These are phyloP conservation scores for Podosphaera leucotricha DNA, from an alignment of 2,329 filamentous ascomycete genomes.

Conservation along the genomic window DNA sequence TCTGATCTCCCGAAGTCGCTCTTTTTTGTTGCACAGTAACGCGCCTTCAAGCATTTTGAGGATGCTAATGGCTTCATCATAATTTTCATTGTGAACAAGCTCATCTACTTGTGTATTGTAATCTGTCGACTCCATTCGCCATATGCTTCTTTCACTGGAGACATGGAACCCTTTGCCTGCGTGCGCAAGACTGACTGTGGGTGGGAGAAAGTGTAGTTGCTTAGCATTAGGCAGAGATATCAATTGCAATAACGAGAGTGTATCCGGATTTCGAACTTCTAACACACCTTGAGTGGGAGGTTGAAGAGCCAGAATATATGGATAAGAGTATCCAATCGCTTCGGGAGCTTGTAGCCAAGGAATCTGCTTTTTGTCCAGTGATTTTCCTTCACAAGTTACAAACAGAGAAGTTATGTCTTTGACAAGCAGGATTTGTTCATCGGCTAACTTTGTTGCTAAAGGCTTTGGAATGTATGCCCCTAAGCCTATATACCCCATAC, in stretches of 20 bases:
- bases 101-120: conserved; percentile 80
- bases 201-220: conserved; percentile 74
- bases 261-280: conserved; percentile 83
- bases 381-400: conserved; percentile 60
- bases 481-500: conserved; percentile 94
- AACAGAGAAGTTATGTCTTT: conserved; percentile 94
- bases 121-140: conserved; percentile 84
- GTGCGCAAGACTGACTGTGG: conserved; percentile 82
- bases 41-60: conserved; percentile 82
- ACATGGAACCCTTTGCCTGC: conserved; percentile 91
- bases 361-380: conserved; percentile 66
- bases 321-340: conserved; percentile 86
- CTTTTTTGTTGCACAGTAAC: conserved; percentile 57
- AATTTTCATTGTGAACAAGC: conserved; percentile 46
- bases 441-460: conserved; percentile 56
- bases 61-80: conserved; percentile 83
- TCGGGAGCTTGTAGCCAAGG: conserved; percentile 79
- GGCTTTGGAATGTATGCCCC: conserved; percentile 81
- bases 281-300: conserved; percentile 60
- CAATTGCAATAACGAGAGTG: conserved; percentile 68
- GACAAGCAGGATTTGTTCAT: conserved; percentile 76
- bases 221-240: conserved; percentile 62
- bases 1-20: conserved; percentile 63
- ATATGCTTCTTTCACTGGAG: conserved; percentile 71
- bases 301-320: conserved; percentile 75